Base-by-base conservation (phyloP, 179 eudicot species). In the Spergularia azorica region DNA sequence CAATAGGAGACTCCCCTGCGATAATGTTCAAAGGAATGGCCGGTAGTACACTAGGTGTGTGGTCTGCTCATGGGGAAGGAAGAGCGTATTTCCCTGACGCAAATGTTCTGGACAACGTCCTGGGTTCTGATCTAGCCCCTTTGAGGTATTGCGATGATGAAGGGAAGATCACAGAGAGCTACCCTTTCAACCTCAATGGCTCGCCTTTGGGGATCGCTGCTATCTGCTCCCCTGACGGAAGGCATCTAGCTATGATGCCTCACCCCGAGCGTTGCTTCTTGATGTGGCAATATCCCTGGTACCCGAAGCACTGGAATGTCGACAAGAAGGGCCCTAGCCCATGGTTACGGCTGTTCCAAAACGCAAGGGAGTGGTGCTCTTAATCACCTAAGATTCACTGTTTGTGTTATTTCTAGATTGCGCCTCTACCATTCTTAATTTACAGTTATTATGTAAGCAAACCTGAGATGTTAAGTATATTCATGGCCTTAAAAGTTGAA, bases 221-320 rank as follows among this genome's bases (percentile, higher is more conserved):
- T 15, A 77, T 95, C 72, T 95, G 97, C 81, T 95, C 97, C 2
- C 97, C 98, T 12, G 88, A 94, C 70, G 98, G 98, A 70, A 86
- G 98, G 67, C 98, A 94, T 84, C 91, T 94, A 9, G 98, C 98
- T 2, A 83, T 94, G 97, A 94, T 94, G 97, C 96, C 98, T 79
- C 97, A 92, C 79, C 98, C 97, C 0, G 98, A 95, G 79, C 88
- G 98, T 15, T 95, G 97, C 82, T 94, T 94, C 83, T 73, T 92
- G 70, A 92, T 92, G 98, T 92, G 97, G 98, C 98, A 95, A 75
- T 95, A 77, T 71, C 98, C 97, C 0, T 94, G 98, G 98, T 94
- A 90, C 79, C 98, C 98, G 0, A 89, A 89, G 83, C 79, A 89
- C 15, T 94, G 97, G 98, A 82, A 82, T 70, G 91, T 92, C 11